These are phyloP conservation scores for Tephrocybe sp. DNA, from an alignment of 768 basidiomycete genomes.

Conservation along the genomic window DNA sequence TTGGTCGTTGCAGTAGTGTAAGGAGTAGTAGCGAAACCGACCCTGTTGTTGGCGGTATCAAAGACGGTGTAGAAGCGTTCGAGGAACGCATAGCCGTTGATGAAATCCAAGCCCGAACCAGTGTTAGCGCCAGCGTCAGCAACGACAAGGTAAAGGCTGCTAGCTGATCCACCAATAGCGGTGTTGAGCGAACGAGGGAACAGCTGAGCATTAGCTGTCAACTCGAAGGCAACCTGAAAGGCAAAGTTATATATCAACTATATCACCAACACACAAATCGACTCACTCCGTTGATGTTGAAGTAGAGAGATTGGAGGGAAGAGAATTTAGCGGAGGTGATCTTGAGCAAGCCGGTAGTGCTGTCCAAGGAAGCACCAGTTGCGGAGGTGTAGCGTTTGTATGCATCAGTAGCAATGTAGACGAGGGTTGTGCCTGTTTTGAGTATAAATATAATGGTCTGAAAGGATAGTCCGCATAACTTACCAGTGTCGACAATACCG, in stretches of 20 bases:
- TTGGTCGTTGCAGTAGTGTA: constrained; percentile 46
- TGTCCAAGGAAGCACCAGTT: constrained; percentile 42
- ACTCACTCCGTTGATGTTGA: constrained; percentile 49
- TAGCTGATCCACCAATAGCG: constrained; percentile 27
- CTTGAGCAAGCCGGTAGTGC: constrained; percentile 44
- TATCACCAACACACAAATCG: not conserved
- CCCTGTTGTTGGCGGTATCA: constrained; percentile 52
- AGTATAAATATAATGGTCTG: not conserved
- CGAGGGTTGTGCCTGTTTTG: constrained; percentile 42
- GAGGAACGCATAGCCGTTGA: constrained; percentile 52
- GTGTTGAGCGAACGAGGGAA: constrained; percentile 34
- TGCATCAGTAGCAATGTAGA: constrained; percentile 45
- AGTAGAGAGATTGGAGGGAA: constrained; percentile 53
- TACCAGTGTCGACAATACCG: constrained; percentile 61
- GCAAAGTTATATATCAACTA: not conserved
- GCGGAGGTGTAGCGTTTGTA: constrained; percentile 39
- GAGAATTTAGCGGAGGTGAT: constrained; percentile 50
- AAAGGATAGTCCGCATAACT: not conserved
- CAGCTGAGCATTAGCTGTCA: constrained; percentile 37
- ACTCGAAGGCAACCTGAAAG: constrained; percentile 30
- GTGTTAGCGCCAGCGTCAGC: constrained; percentile 32
- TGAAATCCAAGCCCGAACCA: constrained; percentile 51
- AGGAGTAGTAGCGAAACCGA: constrained; percentile 54
- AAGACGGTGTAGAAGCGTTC: constrained; percentile 66
- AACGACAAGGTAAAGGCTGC: constrained; percentile 32